phyloP scores from a whole-genome alignment of 108 stramenopile species.

The Aureococcus anophagefferens region DNA sequence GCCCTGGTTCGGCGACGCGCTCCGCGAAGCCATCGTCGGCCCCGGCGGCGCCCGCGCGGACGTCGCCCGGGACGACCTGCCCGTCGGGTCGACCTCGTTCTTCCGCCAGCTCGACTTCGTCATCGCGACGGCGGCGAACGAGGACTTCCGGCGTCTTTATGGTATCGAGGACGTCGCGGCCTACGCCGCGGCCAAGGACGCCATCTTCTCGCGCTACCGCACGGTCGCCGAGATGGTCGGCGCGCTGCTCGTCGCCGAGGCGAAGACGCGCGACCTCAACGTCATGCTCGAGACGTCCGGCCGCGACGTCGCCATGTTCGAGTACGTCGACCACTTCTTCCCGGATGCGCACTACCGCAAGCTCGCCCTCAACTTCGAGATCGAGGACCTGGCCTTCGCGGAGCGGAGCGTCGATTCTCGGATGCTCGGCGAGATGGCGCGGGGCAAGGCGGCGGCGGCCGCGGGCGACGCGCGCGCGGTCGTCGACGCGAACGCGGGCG shows the following conservation, averaged over 20 bases:
- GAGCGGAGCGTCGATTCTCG: slow-evolving; percentile 60
- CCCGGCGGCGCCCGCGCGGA: slow-evolving; percentile 10
- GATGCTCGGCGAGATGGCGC: slow-evolving; percentile 62
- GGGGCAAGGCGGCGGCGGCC: slow-evolving; percentile 41
- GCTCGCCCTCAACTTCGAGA: slow-evolving; percentile 62
- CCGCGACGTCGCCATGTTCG: slow-evolving; percentile 71
- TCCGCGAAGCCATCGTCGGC: slow-evolving; percentile 53
- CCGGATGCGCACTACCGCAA: slow-evolving; percentile 52
- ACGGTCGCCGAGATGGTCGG: slow-evolving; percentile 68
- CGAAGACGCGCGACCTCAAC: slow-evolving; percentile 49
- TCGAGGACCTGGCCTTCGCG: slow-evolving; percentile 64
- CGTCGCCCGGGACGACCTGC: slow-evolving; percentile 11
- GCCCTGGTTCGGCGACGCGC: slow-evolving; percentile 57
- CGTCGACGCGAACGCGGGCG: slow-evolving; percentile 67
- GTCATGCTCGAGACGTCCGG: slow-evolving; percentile 72
- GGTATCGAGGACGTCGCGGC: slow-evolving; percentile 39
- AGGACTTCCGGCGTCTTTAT: slow-evolving; percentile 60
- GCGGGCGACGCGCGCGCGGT: slow-evolving; percentile 34
- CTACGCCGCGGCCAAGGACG: slow-evolving; percentile 66
- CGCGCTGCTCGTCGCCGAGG: slow-evolving; percentile 49
- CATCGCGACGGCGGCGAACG: slow-evolving; percentile 65
- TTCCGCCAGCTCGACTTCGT: slow-evolving; percentile 81
- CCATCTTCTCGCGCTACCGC: slow-evolving; percentile 70
- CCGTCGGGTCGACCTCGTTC: slow-evolving; percentile 54
- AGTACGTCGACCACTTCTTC: slow-evolving; percentile 71